Percentiles rank a stretch among this genome's conserved stretches.
Evolutionary conservation across 169 alveolate genomes (phyloP).

Genomic region (Perkinsus olseni): DNA sequence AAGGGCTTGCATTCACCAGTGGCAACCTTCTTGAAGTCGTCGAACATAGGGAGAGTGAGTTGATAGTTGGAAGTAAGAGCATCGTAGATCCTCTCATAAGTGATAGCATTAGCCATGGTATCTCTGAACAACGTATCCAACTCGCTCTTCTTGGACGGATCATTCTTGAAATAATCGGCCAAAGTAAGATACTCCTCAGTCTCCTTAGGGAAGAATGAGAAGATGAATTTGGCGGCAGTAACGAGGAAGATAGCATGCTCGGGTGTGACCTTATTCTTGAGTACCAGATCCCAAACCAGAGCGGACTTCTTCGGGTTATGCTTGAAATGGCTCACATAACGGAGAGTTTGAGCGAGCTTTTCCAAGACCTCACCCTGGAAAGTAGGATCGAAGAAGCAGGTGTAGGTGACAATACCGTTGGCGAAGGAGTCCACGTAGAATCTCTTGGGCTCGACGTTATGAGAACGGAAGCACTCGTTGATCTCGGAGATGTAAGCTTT

Average conservation of each 20-base stretch:
- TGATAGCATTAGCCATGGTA: slow-evolving; percentile 18
- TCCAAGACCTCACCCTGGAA: background rate
- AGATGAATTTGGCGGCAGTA: background rate
- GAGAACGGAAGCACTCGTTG: slow-evolving; percentile 7
- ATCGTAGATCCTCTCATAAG: background rate
- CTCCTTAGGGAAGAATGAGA: background rate
- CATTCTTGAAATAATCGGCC: background rate
- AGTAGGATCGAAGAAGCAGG: slow-evolving; percentile 9
- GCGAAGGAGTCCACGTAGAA: slow-evolving; percentile 20
- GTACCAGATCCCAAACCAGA: slow-evolving; percentile 2
- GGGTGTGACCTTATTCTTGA: background rate
- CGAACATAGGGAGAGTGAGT: slow-evolving; percentile 7
- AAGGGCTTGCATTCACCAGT: background rate
- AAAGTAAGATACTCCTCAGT: background rate
- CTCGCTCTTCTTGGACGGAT: background rate
- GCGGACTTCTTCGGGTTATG: slow-evolving; percentile 6
- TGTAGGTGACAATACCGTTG: slow-evolving; percentile 19
- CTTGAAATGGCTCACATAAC: slow-evolving; percentile 9
- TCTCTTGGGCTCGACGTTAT: slow-evolving; percentile 7
- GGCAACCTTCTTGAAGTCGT: background rate
- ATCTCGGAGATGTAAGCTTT: background rate
- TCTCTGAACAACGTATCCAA: background rate
- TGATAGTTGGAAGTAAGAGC: background rate
- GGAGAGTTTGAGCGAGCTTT: background rate
- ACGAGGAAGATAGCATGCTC: background rate